phyloP scores from a whole-genome alignment of 2,329 filamentous ascomycete species.

The Xylaria sp. region DNA sequence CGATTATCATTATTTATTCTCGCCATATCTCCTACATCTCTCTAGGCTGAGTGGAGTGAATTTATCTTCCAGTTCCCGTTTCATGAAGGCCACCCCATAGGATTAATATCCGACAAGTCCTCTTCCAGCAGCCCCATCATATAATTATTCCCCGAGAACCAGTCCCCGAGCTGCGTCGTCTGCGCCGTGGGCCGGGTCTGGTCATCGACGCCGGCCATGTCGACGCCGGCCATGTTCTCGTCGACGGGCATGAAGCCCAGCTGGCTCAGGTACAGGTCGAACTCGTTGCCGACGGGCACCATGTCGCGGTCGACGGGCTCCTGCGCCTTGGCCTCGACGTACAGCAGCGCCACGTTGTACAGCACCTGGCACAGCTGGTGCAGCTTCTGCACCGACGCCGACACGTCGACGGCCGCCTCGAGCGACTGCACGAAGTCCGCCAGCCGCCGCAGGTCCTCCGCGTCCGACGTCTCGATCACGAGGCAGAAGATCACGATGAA shows the following conservation, averaged over 20 bases:
- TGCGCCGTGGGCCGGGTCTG: conserved; percentile 26
- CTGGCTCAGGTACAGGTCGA: conserved; percentile 39
- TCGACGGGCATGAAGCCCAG: conserved; percentile 39
- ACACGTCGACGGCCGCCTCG: conserved; percentile 48
- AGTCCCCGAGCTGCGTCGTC: conserved; percentile 38
- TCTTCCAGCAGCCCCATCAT: conserved; percentile 39
- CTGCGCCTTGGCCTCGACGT: conserved; percentile 57
- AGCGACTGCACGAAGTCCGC: conserved; percentile 55
- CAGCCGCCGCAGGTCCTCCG: conserved; percentile 49
- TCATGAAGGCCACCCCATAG: conserved; percentile 29
- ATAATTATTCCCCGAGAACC: conserved; percentile 40
- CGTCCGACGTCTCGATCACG: conserved; percentile 49
- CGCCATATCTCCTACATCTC: not conserved
- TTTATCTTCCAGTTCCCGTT: not conserved
- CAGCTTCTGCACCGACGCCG: conserved; percentile 55
- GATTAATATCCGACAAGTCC: conserved; percentile 37
- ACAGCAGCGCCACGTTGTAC: conserved; percentile 59
- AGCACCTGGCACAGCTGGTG: conserved; percentile 62
- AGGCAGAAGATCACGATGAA: conserved; percentile 58
- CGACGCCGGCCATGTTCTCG: conserved; percentile 15
- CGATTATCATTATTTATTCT: not conserved
- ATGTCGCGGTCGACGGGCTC: conserved; percentile 28
- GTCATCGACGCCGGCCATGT: conserved; percentile 14
- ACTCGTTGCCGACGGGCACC: conserved; percentile 36
- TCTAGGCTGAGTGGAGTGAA: not conserved